A percentile compares a stretch with the other conserved stretches of the same genome.
Conservation (phyloP, 495 filamentous ascomycete species). For the Aspergillus olivimuriae region DNA sequence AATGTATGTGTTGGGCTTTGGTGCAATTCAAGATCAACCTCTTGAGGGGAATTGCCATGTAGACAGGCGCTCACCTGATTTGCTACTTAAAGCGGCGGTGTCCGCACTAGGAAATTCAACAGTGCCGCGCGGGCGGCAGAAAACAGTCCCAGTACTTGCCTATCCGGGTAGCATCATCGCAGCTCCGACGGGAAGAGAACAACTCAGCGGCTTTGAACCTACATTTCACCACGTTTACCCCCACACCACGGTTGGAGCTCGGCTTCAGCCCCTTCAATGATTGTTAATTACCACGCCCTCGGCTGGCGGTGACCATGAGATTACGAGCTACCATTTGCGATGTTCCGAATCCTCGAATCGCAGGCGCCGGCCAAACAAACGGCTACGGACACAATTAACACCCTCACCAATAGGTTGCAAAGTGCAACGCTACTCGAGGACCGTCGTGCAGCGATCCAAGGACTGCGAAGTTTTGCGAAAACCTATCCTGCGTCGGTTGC, state of each 20-base stretch:
- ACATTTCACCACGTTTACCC: too few relatives aligned
- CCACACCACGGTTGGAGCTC: background rate
- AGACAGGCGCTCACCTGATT: too few relatives aligned
- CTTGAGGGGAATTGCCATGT: too few relatives aligned
- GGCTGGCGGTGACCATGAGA: constrained; percentile 42
- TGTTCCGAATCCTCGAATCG: constrained; percentile 81
- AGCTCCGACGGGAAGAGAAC: constrained; percentile 14
- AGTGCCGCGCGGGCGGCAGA: too few relatives aligned
- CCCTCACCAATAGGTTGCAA: constrained; percentile 76
- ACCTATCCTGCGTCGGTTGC: constrained; percentile 95
- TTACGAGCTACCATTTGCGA: constrained; percentile 39
- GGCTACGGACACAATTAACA: constrained; percentile 86
- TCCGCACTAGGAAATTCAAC: too few relatives aligned
- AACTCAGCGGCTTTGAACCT: constrained; percentile 11
- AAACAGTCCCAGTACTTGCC: too few relatives aligned
- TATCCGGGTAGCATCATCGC: too few relatives aligned
- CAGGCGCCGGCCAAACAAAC: constrained; percentile 93
- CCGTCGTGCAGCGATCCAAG: constrained; percentile 84
- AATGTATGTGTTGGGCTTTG: too few relatives aligned
- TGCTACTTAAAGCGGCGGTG: too few relatives aligned
- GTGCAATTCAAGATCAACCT: too few relatives aligned
- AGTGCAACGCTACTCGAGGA: constrained; percentile 90
- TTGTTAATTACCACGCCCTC: constrained; percentile 19
- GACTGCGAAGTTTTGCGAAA: constrained; percentile 91
- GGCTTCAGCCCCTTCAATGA: constrained; percentile 20